These are phyloP conservation scores for Skeletonema grethae DNA, from an alignment of 108 stramenopile species.

Conservation along the genomic window DNA sequence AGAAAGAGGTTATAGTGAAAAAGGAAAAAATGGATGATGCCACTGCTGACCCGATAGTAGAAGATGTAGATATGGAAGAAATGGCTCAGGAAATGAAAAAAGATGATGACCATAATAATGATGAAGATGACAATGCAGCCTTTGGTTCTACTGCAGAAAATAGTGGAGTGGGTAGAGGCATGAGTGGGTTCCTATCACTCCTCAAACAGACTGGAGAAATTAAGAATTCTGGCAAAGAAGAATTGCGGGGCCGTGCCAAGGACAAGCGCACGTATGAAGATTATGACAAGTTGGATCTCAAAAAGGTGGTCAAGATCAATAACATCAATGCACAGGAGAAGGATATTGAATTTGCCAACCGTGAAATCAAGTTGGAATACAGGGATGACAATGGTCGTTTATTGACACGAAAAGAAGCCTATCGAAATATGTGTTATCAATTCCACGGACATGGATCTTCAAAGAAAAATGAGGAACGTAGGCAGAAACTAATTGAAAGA, in stretches of 20 bases:
- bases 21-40: constrained; percentile 17
- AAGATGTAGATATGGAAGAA: constrained; percentile 69
- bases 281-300: constrained; percentile 75
- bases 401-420: constrained; percentile 95
- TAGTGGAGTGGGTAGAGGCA: constrained; percentile 77
- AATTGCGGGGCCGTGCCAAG: constrained; percentile 86
- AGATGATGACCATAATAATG: constrained; percentile 40
- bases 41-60: constrained; percentile 34
- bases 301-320: constrained; percentile 78
- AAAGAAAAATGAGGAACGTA: constrained; percentile 94
- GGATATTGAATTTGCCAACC: constrained; percentile 77
- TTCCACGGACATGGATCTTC: constrained; percentile 97
- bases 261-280: constrained; percentile 90
- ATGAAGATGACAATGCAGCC: constrained; percentile 27
- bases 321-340: constrained; percentile 61
- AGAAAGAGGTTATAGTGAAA: neutral
- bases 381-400: constrained; percentile 93
- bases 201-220: constrained; percentile 88
- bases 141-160: constrained; percentile 59
- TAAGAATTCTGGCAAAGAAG: constrained; percentile 68
- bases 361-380: constrained; percentile 95
- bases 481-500: constrained; percentile 74
- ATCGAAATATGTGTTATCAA: constrained; percentile 94
- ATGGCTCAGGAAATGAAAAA: constrained; percentile 70
- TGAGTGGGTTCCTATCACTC: constrained; percentile 76